Base-by-base conservation (phyloP, 2,329 filamentous ascomycete species). In the Westerdykella sp. region DNA sequence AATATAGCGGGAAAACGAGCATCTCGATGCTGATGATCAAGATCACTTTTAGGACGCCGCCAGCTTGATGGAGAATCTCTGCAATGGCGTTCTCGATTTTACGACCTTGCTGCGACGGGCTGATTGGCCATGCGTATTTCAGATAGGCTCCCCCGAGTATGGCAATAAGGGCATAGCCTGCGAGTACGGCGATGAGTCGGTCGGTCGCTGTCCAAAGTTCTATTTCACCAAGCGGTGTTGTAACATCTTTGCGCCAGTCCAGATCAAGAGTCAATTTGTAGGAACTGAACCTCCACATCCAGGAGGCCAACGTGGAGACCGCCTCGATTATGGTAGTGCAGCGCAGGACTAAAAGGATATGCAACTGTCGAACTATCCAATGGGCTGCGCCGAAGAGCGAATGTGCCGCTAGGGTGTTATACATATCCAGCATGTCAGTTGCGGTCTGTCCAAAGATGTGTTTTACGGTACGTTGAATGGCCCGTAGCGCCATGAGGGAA, bases 21-120 rank as follows among this genome's bases (percentile, higher is more conserved):
- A 98, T 98, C 70, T 98, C 93, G 56, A 98, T 98, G 51, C 90
- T 93, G 53, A 98, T 98, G 58, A 98, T 97, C 47, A 97, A 72
- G 40, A 98, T 95, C 16, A 98, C 93, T 67, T 98, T 98, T 75
- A 96, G 82, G 9, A 98, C 91, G 12, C 94, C 93, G 34, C 93
- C 94, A 38, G 93, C 93, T 73, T 98, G 94, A 50, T 89, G 84
- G 16, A 98, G 75, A 1, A 83, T 77, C 50, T 97, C 91, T 18
- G 91, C 84, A 34, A 96, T 67, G 6, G 83, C 78, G 18, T 84
- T 85, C 64, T 97, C 90, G 4, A 79, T 67, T 48, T 73, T 74
- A 45, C 78, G 76, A 4, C 74, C 73, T 40, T 74, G 68, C 38
- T 73, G 72, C 3, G 73, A 72, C 21, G 70, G 70, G 42, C 83